These are phyloP conservation scores for Penicillium angulare DNA, from an alignment of 495 filamentous ascomycete genomes.

Conservation along the genomic window DNA sequence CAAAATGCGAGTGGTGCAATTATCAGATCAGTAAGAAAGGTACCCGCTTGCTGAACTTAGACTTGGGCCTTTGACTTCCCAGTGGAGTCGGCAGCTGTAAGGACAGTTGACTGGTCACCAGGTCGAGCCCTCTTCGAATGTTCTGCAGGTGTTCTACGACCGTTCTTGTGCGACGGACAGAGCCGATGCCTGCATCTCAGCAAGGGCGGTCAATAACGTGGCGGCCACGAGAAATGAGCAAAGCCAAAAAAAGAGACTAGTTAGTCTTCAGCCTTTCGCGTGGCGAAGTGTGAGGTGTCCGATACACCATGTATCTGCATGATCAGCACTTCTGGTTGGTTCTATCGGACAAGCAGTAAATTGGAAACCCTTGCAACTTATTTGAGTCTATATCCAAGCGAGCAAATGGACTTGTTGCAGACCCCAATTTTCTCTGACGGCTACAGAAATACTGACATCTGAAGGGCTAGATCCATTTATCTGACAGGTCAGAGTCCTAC, in stretches of 20 bases:
- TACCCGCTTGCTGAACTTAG: neutral
- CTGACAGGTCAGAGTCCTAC: conserved; percentile 8
- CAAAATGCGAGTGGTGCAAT: neutral
- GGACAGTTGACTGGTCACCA: neutral
- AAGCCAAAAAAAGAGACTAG: too few relatives aligned
- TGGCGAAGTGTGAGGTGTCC: conserved; percentile 16
- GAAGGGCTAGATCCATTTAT: neutral
- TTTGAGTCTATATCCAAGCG: neutral
- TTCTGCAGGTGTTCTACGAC: conserved; percentile 22
- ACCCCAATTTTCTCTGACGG: neutral
- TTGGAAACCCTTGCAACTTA: neutral
- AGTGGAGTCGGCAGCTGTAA: neutral
- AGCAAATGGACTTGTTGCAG: neutral
- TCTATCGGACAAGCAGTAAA: conserved; percentile 4
- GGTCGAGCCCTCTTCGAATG: conserved; percentile 16
- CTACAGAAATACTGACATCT: neutral
- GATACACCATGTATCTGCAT: conserved; percentile 5
- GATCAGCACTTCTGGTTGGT: conserved; percentile 8
- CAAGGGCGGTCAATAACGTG: conserved; percentile 35
- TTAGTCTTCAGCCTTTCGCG: conserved; percentile 9
- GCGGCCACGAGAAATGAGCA: conserved; percentile 42
- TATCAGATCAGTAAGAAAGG: neutral
- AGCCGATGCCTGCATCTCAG: conserved; percentile 6
- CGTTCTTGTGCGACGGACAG: conserved; percentile 9
- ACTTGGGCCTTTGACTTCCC: neutral